Percentiles rank a stretch among this genome's conserved stretches.
These are phyloP conservation scores for Alopecurus myosuroides DNA, from an alignment of 176 grass and related monocot species.

Conservation along the genomic window DNA sequence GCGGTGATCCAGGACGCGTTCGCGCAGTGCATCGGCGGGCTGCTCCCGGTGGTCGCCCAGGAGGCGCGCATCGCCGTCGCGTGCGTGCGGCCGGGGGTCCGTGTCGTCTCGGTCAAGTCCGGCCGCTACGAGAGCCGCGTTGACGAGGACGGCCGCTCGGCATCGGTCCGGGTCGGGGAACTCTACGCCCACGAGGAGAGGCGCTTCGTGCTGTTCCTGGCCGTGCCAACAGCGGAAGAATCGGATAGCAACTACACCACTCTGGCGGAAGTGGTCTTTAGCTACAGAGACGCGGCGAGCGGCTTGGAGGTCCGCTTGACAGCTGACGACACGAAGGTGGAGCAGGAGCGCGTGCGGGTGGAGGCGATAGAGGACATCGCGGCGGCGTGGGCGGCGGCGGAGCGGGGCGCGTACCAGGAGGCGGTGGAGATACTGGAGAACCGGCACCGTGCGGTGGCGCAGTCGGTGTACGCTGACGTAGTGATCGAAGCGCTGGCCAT, in stretches of 20 bases:
- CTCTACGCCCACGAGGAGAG: slow-evolving; percentile 61
- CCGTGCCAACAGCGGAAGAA: slow-evolving; percentile 9
- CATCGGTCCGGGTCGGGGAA: slow-evolving; percentile 31
- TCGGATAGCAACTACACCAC: no score
- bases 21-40: slow-evolving; percentile 79
- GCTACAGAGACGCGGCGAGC: slow-evolving; percentile 27
- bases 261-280: slow-evolving; percentile 30
- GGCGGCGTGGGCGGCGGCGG: slow-evolving; percentile 25
- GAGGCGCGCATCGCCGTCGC: slow-evolving; percentile 20
- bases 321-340: slow-evolving; percentile 28
- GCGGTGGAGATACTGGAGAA: slow-evolving; percentile 40
- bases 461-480: slow-evolving; percentile 14
- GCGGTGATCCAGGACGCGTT: slow-evolving; percentile 66
- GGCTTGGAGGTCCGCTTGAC: slow-evolving; percentile 6
- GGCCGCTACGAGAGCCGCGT: slow-evolving; percentile 52
- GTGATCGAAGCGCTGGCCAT: not conserved
- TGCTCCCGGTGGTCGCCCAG: slow-evolving; percentile 58
- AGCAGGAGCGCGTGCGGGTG: slow-evolving; percentile 24
- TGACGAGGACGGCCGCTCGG: slow-evolving; percentile 20
- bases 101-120: slow-evolving; percentile 33
- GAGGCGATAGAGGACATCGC: slow-evolving; percentile 30
- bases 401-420: slow-evolving; percentile 9
- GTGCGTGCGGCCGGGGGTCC: slow-evolving; percentile 14
- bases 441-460: slow-evolving; percentile 2
- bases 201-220: slow-evolving; percentile 45